These are phyloP conservation scores for Candida ipomoeae DNA, from an alignment of 805 yeast genomes.

Conservation along the genomic window DNA sequence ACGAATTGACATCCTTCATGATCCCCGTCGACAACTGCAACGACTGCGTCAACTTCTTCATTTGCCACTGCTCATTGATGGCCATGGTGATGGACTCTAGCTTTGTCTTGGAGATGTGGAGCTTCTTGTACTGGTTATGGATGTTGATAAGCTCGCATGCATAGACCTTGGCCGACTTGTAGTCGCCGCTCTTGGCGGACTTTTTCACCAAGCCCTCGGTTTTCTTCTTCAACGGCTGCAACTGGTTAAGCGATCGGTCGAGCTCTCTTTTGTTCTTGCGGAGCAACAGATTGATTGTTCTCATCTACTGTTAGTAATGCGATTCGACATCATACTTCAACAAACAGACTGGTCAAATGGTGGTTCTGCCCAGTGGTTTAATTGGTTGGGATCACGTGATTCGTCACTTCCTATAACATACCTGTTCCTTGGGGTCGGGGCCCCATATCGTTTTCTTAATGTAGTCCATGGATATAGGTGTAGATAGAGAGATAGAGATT, in stretches of 20 bases:
- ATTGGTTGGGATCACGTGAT: neutral
- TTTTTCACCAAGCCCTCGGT: conserved; percentile 72
- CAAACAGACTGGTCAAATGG: neutral
- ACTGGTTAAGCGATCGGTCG: conserved; percentile 67
- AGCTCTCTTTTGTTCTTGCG: conserved; percentile 82
- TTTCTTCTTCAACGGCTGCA: conserved; percentile 61
- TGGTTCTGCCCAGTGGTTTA: neutral
- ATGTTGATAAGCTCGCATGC: conserved; percentile 78
- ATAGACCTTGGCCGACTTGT: conserved; percentile 68
- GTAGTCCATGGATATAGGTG: conserved; percentile 57
- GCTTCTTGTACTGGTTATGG: conserved; percentile 66
- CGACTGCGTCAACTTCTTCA: conserved; percentile 77
- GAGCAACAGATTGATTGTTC: conserved; percentile 72
- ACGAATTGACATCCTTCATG: conserved; percentile 82
- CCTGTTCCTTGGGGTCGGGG: conserved; percentile 91
- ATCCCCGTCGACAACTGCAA: conserved; percentile 73
- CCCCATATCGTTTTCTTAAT: conserved; percentile 90
- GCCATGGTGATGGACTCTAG: conserved; percentile 83
- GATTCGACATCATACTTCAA: neutral
- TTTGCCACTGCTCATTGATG: conserved; percentile 84
- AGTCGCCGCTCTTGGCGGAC: conserved; percentile 72
- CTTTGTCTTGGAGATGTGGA: conserved; percentile 79
- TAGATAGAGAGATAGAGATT: neutral
- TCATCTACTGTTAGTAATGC: conserved; percentile 35
- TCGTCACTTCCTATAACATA: conserved; percentile 24